phyloP scores from a whole-genome alignment of 2,329 filamentous ascomycete genomes.

The Eurotiales sp. region DNA sequence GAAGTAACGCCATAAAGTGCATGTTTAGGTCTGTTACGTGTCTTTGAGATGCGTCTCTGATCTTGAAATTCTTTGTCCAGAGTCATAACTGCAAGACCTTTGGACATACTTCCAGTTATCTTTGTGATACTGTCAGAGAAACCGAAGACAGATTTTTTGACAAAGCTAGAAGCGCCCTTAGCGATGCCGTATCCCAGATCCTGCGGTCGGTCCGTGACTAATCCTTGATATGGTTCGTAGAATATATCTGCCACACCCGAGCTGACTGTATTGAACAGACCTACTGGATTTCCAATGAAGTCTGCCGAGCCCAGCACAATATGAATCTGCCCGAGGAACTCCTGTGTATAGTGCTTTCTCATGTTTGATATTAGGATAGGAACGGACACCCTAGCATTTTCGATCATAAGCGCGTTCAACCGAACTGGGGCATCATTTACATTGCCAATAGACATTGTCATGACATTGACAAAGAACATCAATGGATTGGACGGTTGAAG shows the following conservation, averaged over 20 bases:
- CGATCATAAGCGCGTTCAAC: slow-evolving; percentile 87
- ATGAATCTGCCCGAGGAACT: slow-evolving; percentile 92
- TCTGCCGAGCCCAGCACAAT: slow-evolving; percentile 96
- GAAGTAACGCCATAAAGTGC: slow-evolving; percentile 94
- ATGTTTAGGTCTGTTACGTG: slow-evolving; percentile 92
- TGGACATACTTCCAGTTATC: slow-evolving; percentile 94
- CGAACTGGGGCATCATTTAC: slow-evolving; percentile 96
- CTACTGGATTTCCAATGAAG: slow-evolving; percentile 95
- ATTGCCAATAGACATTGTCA: slow-evolving; percentile 99
- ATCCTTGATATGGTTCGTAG: slow-evolving; percentile 97
- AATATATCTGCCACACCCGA: slow-evolving; percentile 98
- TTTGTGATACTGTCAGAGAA: slow-evolving; percentile 97
- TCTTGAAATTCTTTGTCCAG: slow-evolving; percentile 99
- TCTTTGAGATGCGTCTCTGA: slow-evolving; percentile 85
- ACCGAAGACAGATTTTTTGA: slow-evolving; percentile 98
- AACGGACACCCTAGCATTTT: slow-evolving; percentile 89
- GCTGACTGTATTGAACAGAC: slow-evolving; percentile 95
- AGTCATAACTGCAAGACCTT: slow-evolving; percentile 90
- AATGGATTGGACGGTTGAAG: slow-evolving; percentile 85
- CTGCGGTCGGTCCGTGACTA: slow-evolving; percentile 92
- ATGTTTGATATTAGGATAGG: slow-evolving; percentile 80
- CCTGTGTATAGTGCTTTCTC: slow-evolving; percentile 92
- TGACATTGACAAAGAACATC: slow-evolving; percentile 98
- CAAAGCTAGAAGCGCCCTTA: slow-evolving; percentile 92
- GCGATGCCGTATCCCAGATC: slow-evolving; percentile 93